Percentiles rank a stretch among this genome's conserved stretches.
Conservation (phyloP, 2,329 filamentous ascomycete species). For the Alternaria solani region DNA sequence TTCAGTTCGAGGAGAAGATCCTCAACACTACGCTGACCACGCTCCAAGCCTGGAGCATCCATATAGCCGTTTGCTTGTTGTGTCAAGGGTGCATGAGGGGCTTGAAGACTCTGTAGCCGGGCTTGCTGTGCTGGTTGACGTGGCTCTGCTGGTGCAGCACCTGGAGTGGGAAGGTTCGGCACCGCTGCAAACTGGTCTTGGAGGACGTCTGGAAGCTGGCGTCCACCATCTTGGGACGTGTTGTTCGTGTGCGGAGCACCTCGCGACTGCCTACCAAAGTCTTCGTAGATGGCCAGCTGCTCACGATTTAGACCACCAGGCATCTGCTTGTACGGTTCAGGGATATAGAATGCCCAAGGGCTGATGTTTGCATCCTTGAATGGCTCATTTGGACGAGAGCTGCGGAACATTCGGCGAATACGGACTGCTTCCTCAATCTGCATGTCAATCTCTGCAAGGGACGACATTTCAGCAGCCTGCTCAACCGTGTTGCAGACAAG, state of each 20-base stretch:
- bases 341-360: conserved; percentile 92
- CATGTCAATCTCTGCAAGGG: conserved; percentile 92
- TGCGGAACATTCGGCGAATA: conserved; percentile 76
- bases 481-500: conserved; percentile 93
- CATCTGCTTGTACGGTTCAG: conserved; percentile 88
- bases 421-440: conserved; percentile 85
- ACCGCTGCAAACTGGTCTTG: conserved; percentile 68
- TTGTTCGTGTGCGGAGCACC: conserved; percentile 65
- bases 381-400: conserved; percentile 78
- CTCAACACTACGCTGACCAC: conserved; percentile 59
- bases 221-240: conserved; percentile 65
- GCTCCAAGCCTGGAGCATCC: conserved; percentile 51
- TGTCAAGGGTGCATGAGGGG: conserved; percentile 50
- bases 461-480: conserved; percentile 92
- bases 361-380: conserved; percentile 85
- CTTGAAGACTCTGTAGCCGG: conserved; percentile 50
- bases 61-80: conserved; percentile 67
- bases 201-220: conserved; percentile 69
- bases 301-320: conserved; percentile 85
- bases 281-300: conserved; percentile 95
- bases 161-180: conserved; percentile 68
- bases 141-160: conserved; percentile 68
- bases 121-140: conserved; percentile 62
- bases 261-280: conserved; percentile 88
- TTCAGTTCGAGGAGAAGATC: conserved; percentile 65